Evolutionary conservation across 169 alveolate genomes (phyloP).

Genomic region (Cryptosporidium sp.): DNA sequence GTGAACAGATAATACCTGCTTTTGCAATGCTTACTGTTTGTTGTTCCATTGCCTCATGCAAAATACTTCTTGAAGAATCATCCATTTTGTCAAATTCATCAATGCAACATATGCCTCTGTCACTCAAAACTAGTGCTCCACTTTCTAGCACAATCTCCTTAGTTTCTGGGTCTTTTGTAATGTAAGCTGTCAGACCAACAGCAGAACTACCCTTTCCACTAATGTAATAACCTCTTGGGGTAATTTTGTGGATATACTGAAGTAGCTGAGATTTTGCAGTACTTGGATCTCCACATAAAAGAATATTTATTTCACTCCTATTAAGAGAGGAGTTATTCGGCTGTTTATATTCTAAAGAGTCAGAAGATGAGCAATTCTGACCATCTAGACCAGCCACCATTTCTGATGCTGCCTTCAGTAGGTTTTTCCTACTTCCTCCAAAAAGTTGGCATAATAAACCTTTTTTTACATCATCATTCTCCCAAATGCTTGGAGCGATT

Average conservation of each 20-base stretch:
- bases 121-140: slow-evolving; percentile 99
- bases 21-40: slow-evolving; percentile 99
- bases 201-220: slow-evolving; percentile 98
- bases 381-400: slow-evolving; percentile 9
- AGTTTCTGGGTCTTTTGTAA: slow-evolving; percentile 97
- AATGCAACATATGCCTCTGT: slow-evolving; percentile 98
- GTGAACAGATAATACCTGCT: slow-evolving; percentile 94
- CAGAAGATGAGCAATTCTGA: background rate
- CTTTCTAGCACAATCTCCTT: slow-evolving; percentile 96
- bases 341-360: background rate
- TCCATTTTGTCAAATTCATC: slow-evolving; percentile 99
- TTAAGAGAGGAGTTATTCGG: slow-evolving; percentile 29
- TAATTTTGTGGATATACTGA: slow-evolving; percentile 94
- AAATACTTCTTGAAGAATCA: slow-evolving; percentile 96
- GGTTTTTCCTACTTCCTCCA: slow-evolving; percentile 93
- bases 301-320: slow-evolving; percentile 95
- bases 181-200: slow-evolving; percentile 99
- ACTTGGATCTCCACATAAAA: slow-evolving; percentile 99
- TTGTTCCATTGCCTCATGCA: slow-evolving; percentile 99
- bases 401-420: slow-evolving; percentile 63
- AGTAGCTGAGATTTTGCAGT: slow-evolving; percentile 99
- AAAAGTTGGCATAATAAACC: slow-evolving; percentile 97
- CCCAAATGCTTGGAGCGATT: slow-evolving; percentile 98
- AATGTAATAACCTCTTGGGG: slow-evolving; percentile 96
- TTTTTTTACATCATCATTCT: slow-evolving; percentile 92